phyloP scores from a whole-genome alignment of 768 basidiomycete species.

The Lyophyllum atratum region DNA sequence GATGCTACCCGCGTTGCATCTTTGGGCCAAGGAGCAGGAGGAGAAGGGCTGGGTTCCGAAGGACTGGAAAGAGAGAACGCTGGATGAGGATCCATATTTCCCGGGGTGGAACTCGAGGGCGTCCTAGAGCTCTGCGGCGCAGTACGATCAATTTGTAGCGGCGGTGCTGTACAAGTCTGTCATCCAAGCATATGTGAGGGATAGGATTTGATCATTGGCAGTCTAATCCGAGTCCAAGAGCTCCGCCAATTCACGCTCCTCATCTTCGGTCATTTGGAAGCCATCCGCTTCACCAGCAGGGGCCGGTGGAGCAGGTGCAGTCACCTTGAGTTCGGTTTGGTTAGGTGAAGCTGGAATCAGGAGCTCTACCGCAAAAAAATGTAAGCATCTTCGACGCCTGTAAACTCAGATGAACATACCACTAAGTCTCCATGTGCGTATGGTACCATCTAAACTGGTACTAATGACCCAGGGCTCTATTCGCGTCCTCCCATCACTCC shows the following conservation, averaged over 20 bases:
- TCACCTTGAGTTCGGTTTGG: slow-evolving; percentile 10
- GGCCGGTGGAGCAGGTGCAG: slow-evolving; percentile 14
- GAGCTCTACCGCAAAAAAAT: slow-evolving; percentile 34
- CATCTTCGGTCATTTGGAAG: slow-evolving; percentile 76
- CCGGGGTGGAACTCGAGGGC: slow-evolving; percentile 39
- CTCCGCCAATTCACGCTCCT: slow-evolving; percentile 87
- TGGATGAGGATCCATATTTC: slow-evolving; percentile 54
- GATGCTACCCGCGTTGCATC: slow-evolving; percentile 44
- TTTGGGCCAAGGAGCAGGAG: slow-evolving; percentile 52
- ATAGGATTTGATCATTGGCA: background rate
- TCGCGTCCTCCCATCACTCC: slow-evolving; percentile 45
- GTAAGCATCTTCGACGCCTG: background rate
- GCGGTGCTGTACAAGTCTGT: background rate
- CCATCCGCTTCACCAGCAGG: slow-evolving; percentile 15
- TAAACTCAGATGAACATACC: slow-evolving; percentile 38
- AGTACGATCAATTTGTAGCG: background rate
- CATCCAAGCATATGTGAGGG: background rate
- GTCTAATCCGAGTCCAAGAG: slow-evolving; percentile 44
- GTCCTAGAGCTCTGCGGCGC: background rate
- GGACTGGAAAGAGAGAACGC: slow-evolving; percentile 50
- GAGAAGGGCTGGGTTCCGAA: slow-evolving; percentile 44
- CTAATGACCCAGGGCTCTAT: slow-evolving; percentile 83
- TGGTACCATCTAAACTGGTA: slow-evolving; percentile 82
- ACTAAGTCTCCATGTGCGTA: slow-evolving; percentile 81
- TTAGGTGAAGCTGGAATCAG: slow-evolving; percentile 32